A percentile compares a stretch with the other conserved stretches of the same genome.
Evolutionary conservation across 2,329 filamentous ascomycete genomes (phyloP).

Genomic region (Penicillium sclerotiorum): DNA sequence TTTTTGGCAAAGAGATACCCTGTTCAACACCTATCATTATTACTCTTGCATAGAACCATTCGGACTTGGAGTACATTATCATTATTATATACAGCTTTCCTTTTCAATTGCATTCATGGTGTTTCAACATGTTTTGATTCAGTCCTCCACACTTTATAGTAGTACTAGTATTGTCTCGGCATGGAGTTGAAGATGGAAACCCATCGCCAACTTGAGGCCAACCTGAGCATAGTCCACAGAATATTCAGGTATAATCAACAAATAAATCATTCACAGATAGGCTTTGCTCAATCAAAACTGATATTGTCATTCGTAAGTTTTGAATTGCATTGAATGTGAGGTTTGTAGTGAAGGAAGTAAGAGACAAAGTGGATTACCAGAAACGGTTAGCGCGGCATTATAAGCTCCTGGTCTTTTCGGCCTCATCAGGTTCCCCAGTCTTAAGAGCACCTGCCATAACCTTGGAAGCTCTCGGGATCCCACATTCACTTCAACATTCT

Average conservation of each 20-base stretch:
- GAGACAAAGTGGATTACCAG: conserved; percentile 10
- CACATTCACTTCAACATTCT: background rate
- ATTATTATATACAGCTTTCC: conserved; percentile 13
- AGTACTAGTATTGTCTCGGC: background rate
- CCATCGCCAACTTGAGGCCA: too few relatives aligned
- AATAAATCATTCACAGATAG: too few relatives aligned
- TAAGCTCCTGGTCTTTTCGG: conserved; percentile 26
- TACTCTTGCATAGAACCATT: conserved; percentile 20
- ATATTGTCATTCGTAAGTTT: background rate
- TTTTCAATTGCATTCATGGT: conserved; percentile 16
- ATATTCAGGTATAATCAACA: background rate
- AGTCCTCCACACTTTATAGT: background rate
- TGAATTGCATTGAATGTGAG: too few relatives aligned
- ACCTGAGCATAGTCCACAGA: background rate
- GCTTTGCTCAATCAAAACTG: background rate
- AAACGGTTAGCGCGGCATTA: conserved; percentile 21
- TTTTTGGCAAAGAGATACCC: conserved; percentile 16
- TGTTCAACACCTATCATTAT: conserved; percentile 21
- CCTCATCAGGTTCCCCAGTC: conserved; percentile 12
- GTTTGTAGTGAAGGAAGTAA: too few relatives aligned
- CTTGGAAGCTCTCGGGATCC: background rate
- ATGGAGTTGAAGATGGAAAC: background rate
- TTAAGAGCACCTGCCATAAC: conserved; percentile 1
- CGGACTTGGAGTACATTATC: conserved; percentile 20
- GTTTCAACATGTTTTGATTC: conserved; percentile 11